Conservation (phyloP, 2,329 filamentous ascomycete species). For the Diplodia mutila region DNA sequence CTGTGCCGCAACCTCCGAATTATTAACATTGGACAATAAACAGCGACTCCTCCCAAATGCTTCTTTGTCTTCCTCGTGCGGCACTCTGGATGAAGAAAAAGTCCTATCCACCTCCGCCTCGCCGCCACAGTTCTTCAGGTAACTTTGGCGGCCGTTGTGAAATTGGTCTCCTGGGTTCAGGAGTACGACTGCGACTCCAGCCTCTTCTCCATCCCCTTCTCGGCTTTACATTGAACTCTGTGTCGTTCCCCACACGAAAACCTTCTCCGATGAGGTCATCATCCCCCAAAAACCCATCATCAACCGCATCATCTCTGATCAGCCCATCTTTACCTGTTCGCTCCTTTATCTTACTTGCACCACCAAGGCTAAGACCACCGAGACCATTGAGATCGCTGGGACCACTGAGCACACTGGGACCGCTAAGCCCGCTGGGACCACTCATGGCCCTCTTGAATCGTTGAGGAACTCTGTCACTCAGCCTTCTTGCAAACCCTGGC, state of each 20-base stretch:
- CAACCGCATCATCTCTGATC: background rate
- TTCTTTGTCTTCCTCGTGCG: background rate
- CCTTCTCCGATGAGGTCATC: background rate
- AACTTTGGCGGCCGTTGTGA: background rate
- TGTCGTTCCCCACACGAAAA: background rate
- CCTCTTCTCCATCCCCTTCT: constrained; percentile 1
- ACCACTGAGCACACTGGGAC: background rate
- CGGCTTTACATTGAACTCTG: background rate
- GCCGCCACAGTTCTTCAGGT: background rate
- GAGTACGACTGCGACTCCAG: constrained; percentile 13
- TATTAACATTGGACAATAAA: background rate
- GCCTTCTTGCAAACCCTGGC: background rate
- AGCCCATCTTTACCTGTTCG: background rate
- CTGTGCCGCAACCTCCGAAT: background rate
- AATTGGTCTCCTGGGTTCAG: background rate
- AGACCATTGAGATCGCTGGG: background rate
- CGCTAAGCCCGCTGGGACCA: background rate
- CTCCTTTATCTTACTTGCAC: background rate
- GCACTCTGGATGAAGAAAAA: background rate
- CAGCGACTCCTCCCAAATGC: background rate
- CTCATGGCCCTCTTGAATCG: background rate
- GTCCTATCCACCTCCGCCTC: background rate
- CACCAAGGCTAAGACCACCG: no score
- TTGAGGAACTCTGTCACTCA: background rate
- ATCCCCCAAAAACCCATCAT: background rate